phyloP scores from a whole-genome alignment of 2,329 filamentous ascomycete genomes.

The Lecanicillium sp. region DNA sequence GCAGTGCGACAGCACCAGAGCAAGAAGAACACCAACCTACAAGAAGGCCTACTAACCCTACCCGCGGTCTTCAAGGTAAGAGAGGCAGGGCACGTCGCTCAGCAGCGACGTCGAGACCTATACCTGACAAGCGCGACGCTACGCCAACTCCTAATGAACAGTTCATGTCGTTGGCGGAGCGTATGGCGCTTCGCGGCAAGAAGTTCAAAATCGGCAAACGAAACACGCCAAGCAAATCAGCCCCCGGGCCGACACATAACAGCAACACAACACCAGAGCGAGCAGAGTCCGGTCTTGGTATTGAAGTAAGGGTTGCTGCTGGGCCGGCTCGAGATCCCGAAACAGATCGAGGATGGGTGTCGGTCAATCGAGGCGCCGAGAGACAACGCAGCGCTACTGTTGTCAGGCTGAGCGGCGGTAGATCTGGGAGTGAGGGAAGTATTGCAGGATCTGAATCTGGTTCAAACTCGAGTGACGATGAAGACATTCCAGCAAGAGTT shows the following conservation, averaged over 20 bases:
- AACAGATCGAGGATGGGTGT: no score
- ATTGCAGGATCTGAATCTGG: not conserved
- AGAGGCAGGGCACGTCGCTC: conserved; percentile 10
- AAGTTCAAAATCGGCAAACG: conserved; percentile 42
- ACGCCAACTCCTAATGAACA: conserved; percentile 15
- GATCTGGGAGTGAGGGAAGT: no score
- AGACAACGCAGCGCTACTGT: not conserved
- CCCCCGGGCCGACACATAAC: not conserved
- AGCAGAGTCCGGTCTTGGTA: not conserved
- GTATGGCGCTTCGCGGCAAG: conserved; percentile 46
- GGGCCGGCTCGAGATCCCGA: no score
- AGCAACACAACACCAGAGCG: not conserved
- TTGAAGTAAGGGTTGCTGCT: no score
- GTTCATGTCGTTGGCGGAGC: conserved; percentile 49
- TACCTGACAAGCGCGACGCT: no score
- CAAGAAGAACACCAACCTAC: no score
- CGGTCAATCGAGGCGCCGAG: not conserved
- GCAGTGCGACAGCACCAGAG: no score
- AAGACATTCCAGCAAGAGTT: conserved; percentile 11
- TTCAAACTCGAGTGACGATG: conserved; percentile 11
- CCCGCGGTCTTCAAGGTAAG: no score
- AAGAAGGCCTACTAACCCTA: no score
- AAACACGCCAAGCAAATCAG: conserved; percentile 13
- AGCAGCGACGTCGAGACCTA: not conserved
- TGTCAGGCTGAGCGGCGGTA: not conserved